phyloP scores from a whole-genome alignment of 805 yeast species.

The Candida nanaspora region DNA sequence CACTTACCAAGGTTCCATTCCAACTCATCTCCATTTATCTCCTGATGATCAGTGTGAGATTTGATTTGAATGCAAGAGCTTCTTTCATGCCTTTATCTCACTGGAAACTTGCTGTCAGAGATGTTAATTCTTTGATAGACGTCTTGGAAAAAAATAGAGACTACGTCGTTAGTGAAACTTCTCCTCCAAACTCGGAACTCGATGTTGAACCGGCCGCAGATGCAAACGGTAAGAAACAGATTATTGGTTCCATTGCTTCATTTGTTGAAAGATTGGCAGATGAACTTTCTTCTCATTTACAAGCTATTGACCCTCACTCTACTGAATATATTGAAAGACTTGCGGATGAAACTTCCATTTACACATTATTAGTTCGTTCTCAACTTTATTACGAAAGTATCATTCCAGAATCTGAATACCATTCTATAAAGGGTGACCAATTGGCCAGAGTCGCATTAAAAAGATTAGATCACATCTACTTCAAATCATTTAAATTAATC shows the following conservation, averaged over 20 bases:
- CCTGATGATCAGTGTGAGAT: conserved; percentile 79
- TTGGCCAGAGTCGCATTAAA: conserved; percentile 71
- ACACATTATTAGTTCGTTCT: conserved; percentile 70
- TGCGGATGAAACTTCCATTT: conserved; percentile 76
- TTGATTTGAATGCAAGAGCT: conserved; percentile 66
- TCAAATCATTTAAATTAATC: conserved; percentile 77
- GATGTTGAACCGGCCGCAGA: conserved; percentile 63
- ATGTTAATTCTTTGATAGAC: conserved; percentile 54
- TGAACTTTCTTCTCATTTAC: conserved; percentile 83
- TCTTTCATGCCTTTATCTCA: conserved; percentile 69
- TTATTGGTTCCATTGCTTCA: conserved; percentile 80
- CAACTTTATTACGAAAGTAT: conserved; percentile 78
- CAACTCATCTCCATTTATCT: conserved; percentile 74
- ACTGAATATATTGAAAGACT: conserved; percentile 87
- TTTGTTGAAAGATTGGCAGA: conserved; percentile 91
- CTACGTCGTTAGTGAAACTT: conserved; percentile 73
- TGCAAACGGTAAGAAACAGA: conserved; percentile 58
- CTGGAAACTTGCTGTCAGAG: conserved; percentile 68
- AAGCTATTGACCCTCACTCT: conserved; percentile 89
- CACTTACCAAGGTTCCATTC: conserved; percentile 50
- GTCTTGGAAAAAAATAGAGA: conserved; percentile 57
- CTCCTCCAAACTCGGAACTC: conserved; percentile 62
- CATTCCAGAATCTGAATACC: conserved; percentile 34
- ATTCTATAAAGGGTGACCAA: conserved; percentile 44
- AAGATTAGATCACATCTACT: conserved; percentile 88